These are phyloP conservation scores for Trichaptum fuscoviolaceum DNA, from an alignment of 768 basidiomycete species.

Conservation along the genomic window DNA sequence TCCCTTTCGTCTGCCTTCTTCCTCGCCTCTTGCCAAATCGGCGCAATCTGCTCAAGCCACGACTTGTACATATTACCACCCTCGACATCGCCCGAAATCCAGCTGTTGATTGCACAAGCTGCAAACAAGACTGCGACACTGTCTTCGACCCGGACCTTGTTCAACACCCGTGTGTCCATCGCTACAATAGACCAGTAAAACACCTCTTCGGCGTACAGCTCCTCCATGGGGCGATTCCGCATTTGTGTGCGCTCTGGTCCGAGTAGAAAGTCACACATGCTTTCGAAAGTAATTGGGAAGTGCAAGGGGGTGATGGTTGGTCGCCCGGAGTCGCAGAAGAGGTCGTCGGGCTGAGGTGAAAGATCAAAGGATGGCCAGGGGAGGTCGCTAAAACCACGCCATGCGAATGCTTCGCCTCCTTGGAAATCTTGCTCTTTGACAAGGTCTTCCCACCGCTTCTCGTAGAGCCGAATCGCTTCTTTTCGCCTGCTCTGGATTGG, in stretches of 20 bases:
- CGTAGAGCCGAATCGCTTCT: background rate
- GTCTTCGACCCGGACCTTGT: background rate
- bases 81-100: background rate
- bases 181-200: background rate
- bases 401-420: background rate
- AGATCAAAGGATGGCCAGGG: constrained; percentile 2
- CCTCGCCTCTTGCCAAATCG: background rate
- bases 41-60: background rate
- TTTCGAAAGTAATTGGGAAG: background rate
- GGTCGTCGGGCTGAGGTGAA: background rate
- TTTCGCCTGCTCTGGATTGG: background rate
- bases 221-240: background rate
- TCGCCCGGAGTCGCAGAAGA: background rate
- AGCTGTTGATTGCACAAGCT: background rate
- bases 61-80: background rate
- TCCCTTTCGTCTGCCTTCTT: background rate
- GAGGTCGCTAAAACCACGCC: background rate
- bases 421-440: background rate
- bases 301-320: background rate
- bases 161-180: background rate
- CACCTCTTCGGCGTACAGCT: background rate
- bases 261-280: background rate
- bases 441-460: background rate
- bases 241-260: background rate
- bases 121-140: background rate